These are phyloP conservation scores for Adansonia madagascariensis DNA, from an alignment of 441 rosid species.

Conservation along the genomic window DNA sequence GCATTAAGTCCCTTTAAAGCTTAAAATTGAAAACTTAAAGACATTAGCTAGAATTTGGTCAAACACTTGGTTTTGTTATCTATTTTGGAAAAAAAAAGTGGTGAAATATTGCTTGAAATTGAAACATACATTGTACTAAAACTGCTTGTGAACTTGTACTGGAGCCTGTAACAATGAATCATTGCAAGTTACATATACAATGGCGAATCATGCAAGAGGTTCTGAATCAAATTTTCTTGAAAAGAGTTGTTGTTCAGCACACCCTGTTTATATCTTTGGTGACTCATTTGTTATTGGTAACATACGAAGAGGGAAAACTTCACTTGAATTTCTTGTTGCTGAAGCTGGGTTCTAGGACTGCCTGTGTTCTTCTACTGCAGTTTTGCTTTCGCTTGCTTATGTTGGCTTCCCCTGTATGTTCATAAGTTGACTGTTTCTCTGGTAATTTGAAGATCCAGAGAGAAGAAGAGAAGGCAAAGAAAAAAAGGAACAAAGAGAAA, in stretches of 20 bases:
- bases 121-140: no score
- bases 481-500: conserved; percentile 46
- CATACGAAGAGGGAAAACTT: not conserved
- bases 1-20: not conserved
- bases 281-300: not conserved
- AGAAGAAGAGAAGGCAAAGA: conserved; percentile 44
- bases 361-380: not conserved
- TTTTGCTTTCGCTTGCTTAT: not conserved
- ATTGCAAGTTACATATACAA: no score
- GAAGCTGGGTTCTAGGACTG: not conserved
- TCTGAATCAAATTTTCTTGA: no score
- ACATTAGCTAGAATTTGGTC: not conserved
- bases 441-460: conserved; percentile 41
- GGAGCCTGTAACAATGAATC: no score
- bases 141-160: no score
- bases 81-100: no score
- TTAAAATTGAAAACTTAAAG: not conserved
- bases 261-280: not conserved
- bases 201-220: no score
- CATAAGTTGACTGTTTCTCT: conserved; percentile 29
- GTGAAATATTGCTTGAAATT: no score
- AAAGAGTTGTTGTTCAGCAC: no score
- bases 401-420: conserved; percentile 6
- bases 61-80: no score
- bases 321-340: not conserved